Percentiles rank a stretch among this genome's conserved stretches.
phyloP scores from a whole-genome alignment of 306 rosid species.

The Rosa chinensis region DNA sequence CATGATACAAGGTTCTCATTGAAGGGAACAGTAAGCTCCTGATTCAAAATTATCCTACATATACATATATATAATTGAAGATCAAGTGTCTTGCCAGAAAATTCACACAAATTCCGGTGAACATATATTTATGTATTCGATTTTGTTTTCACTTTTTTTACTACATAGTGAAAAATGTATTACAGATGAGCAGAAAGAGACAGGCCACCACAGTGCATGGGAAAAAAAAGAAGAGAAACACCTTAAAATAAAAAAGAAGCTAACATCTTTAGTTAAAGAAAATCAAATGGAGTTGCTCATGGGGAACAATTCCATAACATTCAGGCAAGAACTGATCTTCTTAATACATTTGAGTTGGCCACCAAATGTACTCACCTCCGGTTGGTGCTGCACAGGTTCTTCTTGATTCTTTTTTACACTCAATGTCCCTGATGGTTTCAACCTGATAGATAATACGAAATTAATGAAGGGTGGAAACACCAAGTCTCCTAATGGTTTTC shows the following conservation, averaged over 20 bases:
- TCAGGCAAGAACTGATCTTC: neutral
- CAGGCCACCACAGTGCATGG: neutral
- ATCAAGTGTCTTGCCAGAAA: neutral
- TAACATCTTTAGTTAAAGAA: neutral
- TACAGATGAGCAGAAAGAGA: neutral
- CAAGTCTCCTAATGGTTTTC: neutral
- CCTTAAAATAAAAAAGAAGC: neutral
- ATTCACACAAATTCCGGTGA: neutral
- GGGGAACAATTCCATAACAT: neutral
- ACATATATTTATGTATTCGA: neutral
- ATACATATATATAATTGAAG: neutral
- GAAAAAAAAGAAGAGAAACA: neutral
- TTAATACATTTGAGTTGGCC: neutral
- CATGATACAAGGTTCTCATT: neutral
- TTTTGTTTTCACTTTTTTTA: neutral
- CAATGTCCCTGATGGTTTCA: slow-evolving; percentile 44
- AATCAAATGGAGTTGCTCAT: neutral
- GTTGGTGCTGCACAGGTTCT: slow-evolving; percentile 40
- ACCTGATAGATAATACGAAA: slow-evolving; percentile 42
- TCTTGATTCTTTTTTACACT: slow-evolving; percentile 60
- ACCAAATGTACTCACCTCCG: slow-evolving; percentile 50
- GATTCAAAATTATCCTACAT: neutral
- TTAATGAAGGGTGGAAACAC: neutral
- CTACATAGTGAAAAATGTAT: neutral
- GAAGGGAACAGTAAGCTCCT: neutral